Evolutionary conservation across 768 basidiomycete species (phyloP).

Genomic region (Gautieria morchelliformis): DNA sequence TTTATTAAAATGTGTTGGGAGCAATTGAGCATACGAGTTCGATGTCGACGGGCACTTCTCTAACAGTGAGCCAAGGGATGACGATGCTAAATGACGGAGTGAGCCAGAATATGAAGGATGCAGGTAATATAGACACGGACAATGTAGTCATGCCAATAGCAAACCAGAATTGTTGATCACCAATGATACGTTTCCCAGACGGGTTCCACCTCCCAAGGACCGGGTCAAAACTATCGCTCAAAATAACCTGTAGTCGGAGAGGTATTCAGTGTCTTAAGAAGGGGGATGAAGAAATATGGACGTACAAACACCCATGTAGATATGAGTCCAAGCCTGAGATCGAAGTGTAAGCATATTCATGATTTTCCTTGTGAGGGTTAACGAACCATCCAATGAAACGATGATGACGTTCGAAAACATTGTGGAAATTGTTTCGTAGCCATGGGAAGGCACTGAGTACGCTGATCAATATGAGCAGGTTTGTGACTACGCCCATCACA

Average conservation of each 20-base stretch:
- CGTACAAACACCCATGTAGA: slow-evolving; percentile 29
- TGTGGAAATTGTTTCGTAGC: slow-evolving; percentile 74
- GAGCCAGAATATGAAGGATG: background rate
- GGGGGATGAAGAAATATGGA: slow-evolving; percentile 29
- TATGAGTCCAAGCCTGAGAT: slow-evolving; percentile 32
- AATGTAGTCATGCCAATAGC: slow-evolving; percentile 63
- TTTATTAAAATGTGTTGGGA: too few species aligned
- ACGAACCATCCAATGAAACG: slow-evolving; percentile 63
- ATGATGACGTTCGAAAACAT: slow-evolving; percentile 74
- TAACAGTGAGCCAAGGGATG: slow-evolving; percentile 67
- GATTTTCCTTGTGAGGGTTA: background rate
- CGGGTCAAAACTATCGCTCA: slow-evolving; percentile 54
- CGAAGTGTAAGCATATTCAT: background rate
- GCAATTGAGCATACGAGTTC: slow-evolving; percentile 45
- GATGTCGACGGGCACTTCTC: slow-evolving; percentile 64
- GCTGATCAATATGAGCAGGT: slow-evolving; percentile 46
- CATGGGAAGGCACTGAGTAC: slow-evolving; percentile 65
- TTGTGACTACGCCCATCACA: slow-evolving; percentile 51
- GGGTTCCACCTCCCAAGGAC: slow-evolving; percentile 47
- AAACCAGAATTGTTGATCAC: slow-evolving; percentile 74
- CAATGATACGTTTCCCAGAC: slow-evolving; percentile 42
- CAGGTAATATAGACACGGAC: slow-evolving; percentile 29
- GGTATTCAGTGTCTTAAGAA: slow-evolving; percentile 28
- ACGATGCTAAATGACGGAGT: slow-evolving; percentile 37
- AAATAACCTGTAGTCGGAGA: slow-evolving; percentile 52